Conservation (phyloP, 2,329 filamentous ascomycete genomes). For the Beauveria rudraprayagi region DNA sequence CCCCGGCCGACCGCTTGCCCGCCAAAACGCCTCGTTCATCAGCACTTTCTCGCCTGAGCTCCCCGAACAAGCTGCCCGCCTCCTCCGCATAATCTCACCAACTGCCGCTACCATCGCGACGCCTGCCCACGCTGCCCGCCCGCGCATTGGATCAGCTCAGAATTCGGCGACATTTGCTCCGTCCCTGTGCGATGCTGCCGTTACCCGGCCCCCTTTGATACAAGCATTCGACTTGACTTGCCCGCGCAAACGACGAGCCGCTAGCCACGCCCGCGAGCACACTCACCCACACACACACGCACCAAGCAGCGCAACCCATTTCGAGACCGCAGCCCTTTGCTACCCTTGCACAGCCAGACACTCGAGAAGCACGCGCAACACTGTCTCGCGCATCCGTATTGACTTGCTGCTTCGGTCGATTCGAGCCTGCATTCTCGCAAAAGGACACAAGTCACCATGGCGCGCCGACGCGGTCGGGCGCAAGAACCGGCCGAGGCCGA, state of each 20-base stretch:
- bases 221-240: background rate
- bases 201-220: conserved; percentile 7
- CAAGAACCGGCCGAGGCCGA: conserved; percentile 12
- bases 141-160: conserved; percentile 1
- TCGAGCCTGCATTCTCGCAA: background rate
- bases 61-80: conserved; percentile 2
- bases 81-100: conserved; percentile 6
- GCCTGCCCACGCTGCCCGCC: background rate
- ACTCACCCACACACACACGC: background rate
- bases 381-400: background rate
- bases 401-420: background rate
- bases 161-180: background rate
- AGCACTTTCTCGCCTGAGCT: conserved; percentile 1
- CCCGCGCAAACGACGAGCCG: conserved; percentile 1
- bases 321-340: background rate
- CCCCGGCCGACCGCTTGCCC: background rate
- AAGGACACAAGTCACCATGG: conserved; percentile 22
- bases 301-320: background rate
- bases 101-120: conserved; percentile 3
- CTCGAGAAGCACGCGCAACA: background rate
- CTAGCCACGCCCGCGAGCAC: background rate
- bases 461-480: conserved; percentile 28
- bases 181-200: conserved; percentile 7
- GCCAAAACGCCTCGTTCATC: conserved; percentile 2
- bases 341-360: background rate